Base-by-base conservation (phyloP, 1,284 basidiomycete genomes). In the Schizopora paradoxa region DNA sequence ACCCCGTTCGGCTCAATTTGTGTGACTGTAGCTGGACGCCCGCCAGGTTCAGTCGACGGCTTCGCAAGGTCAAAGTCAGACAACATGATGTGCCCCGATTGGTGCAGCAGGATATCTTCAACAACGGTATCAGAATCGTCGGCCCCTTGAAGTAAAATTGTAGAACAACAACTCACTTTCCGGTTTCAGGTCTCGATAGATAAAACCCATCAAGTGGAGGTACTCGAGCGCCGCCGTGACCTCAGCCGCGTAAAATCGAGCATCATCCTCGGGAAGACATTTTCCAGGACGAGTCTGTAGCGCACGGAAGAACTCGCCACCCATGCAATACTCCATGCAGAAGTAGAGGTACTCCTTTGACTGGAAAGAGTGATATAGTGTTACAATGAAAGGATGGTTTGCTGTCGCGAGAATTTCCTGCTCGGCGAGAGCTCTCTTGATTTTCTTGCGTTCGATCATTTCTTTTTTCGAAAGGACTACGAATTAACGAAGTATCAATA, bases 311-410 rank as follows among this genome's bases (percentile, higher is more conserved):
- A 99, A 99, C 64, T 99, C 95, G 51, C 95, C 95, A 33, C 95
- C 95, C 88, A 96, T 95, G 70, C 96, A 99, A 68, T 98, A 99
- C 66, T 95, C 93, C 85, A 96, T 94, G 68, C 92, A 96, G 65
- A 96, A 94, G 67, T 96, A 97, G 25, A 97, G 78, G 66, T 94
- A 95, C 52, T 91, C 87, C 56, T 92, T 88, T n/a, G 91, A 95
- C 66, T 97, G 94, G 74, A 97, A 97, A 8, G 93, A 95, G 67
- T 97, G 93, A 69, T 95, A 89, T 29, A 97, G 78, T 14, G 93
- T 97, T 58, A 97, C 93, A 64, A 97, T 97, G 73, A 97, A 97
- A 1, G 93, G 93, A 65, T 97, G 94, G 62, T 97, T 97, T 25
- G 93, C 88, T 16, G 91, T 93, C 1, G 93, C 91, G 22, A 97